Evolutionary conservation across 257 asterid genomes (phyloP), one percentile per base, ranked within the genome.

Genomic region (Hygrophila difformis): DNA sequence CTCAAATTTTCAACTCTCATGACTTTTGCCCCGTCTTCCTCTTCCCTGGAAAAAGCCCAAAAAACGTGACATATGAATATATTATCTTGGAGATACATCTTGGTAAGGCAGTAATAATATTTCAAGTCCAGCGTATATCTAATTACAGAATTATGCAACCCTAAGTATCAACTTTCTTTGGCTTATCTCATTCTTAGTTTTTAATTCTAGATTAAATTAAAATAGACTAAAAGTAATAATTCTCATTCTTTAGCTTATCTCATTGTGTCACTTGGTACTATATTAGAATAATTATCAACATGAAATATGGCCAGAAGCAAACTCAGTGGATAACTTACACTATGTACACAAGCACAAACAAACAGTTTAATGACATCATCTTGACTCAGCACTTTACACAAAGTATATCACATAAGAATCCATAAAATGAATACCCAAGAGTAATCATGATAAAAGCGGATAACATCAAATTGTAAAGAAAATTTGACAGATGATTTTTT

Each of bases 21-120:
- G 14, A 88, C 93, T 74, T 62, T 76, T 3, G 74, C 95, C 14
- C 95, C 93, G 10, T 84, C 97, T 49, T 76, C 94, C 38, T 76
- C 41, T 44, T 87, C 80, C 20, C 81, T 76, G 66, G 9, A 46
- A 8, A 59, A n/a, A n/a, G n/a, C n/a, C n/a, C n/a, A n/a, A n/a
- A n/a, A n/a, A n/a, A n/a, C n/a, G n/a, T n/a, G n/a, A n/a, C n/a
- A n/a, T n/a, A n/a, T n/a, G n/a, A n/a, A n/a, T n/a, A n/a, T n/a
- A n/a, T n/a, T n/a, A n/a, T n/a, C n/a, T n/a, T n/a, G n/a, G n/a
- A n/a, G n/a, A n/a, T n/a, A n/a, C n/a, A n/a, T n/a, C n/a, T n/a
- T n/a, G n/a, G n/a, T n/a, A n/a, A n/a, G n/a, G n/a, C n/a, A n/a
- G n/a, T n/a, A n/a, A n/a, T n/a, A n/a, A n/a, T n/a, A n/a, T n/a